Evolutionary conservation across 2,329 filamentous ascomycete species (phyloP), one percentile per base, ranked within the genome.

Genomic region (Whalleya microplaca): DNA sequence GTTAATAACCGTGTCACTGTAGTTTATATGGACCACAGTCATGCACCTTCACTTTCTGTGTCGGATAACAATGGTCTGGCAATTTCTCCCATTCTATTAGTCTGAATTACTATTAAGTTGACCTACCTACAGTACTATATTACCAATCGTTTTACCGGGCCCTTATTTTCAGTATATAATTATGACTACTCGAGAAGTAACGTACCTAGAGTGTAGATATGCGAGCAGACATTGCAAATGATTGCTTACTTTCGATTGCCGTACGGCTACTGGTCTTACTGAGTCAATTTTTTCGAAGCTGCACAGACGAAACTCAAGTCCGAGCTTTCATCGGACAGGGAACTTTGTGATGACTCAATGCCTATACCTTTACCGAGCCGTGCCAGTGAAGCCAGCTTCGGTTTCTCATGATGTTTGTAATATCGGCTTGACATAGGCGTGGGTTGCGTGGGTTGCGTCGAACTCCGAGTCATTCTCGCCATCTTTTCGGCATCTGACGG

Each of bases 261-360:
- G 47, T 10, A 53, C 18, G 23, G 47, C 54, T 18, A 58, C 46
- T 9, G n/a, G 27, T 21, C 27, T 53, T 10, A 53, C 14, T 45
- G 19, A 37, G 32, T 37, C 32, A 37, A 12, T 14, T 14, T 12
- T 37, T 37, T 37, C 32, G 32, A 37, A 37, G 48, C 55, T 41
- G 40, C 3, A 43, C 63, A 65, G 3, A 55, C 51, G 29, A 65
- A 65, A 2, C 62, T 64, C 2, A 54, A 16, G 20, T 65, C 59
- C 1, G 59, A 64, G 18, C 42, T 42, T 2, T 54, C 18, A 20
- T 58, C 52, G 6, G 18, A 37, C 32, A 37, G 7, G 14, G 32
- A 20, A 21, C 32, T 40, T 7, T 37, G 32, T 37, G 32, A 12
- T 14, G 29, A 16, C 46, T 48, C 19, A 18, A 21, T 29, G 23